Base-by-base conservation (phyloP, 805 yeast genomes). In the Wickerhamiella slavikovae region DNA sequence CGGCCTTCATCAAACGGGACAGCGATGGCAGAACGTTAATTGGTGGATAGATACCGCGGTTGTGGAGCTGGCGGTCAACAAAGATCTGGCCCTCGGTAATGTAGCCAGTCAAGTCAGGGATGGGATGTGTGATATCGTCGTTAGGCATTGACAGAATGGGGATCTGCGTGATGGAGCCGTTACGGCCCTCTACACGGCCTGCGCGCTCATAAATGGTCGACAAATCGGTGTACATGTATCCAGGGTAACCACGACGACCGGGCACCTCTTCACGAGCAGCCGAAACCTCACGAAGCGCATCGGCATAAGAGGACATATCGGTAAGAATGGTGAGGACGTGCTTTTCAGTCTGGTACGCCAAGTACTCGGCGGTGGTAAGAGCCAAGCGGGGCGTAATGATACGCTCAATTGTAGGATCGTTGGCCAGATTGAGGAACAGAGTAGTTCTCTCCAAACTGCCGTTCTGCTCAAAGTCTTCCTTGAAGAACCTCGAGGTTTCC, bases 241-340 rank as follows among this genome's bases (percentile, higher is more conserved):
- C 99, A 40, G 99, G 99, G 59, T 89, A 89, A 66, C 99, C 99
- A 73, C 99, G 82, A 70, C 99, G 82, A 67, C 99, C 99, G 52
- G 98, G 98, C 27, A 89, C 98, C 62, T 91, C 98, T 61, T 89
- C 99, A 67, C 99, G 82, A 28, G 99, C 99, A 37, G 99, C 98
- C 39, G 95, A 82, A 29, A 89, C 98, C 64, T 89, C 99, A 73
- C 99, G 83, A 52, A 89, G 64, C 24, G 99, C 99, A 56, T 89
- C 99, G 24, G 99, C 99, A 54, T 89, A 89, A n/a, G 98, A 89
- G 17, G 95, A 80, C 99, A 89, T 89, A 62, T 89, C 99, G 29
- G 99, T 91, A 53, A 89, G 68, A 49, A 89, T 85, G 31, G 96
- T 89, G 60, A 89, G 70, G 31, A 89, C 99, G 55, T 89, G 99